These are phyloP conservation scores for Saprolegnia diclina DNA, from an alignment of 352 stramenopile genomes.

Conservation along the genomic window DNA sequence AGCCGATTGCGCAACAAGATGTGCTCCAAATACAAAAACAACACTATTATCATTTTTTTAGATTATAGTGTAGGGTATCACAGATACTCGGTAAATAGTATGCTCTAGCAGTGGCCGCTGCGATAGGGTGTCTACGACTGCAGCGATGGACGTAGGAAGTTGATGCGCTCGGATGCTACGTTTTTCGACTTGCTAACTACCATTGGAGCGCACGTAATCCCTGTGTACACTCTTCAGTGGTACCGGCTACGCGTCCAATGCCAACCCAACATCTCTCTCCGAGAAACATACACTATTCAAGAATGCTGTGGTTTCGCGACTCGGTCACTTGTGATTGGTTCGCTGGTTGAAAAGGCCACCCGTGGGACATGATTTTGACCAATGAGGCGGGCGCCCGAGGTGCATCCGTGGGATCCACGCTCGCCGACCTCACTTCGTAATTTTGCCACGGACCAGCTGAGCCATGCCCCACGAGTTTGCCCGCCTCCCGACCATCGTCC, in stretches of 20 bases:
- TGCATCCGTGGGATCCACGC: background rate
- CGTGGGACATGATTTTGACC: background rate
- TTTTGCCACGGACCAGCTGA: background rate
- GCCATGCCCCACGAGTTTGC: conserved; percentile 38
- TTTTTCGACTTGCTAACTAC: too few species aligned
- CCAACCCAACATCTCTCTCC: too few species aligned
- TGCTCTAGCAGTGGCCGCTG: too few species aligned
- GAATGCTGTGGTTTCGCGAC: background rate
- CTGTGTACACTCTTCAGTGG: too few species aligned
- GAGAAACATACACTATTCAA: background rate
- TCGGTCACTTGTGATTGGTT: background rate
- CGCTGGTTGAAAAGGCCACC: background rate
- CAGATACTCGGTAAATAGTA: background rate
- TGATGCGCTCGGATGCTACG: too few species aligned
- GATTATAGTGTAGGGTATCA: background rate
- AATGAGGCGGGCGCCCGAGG: background rate
- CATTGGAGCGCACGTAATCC: too few species aligned
- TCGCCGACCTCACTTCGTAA: background rate
- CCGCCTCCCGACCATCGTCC: conserved; percentile 51
- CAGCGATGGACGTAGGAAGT: too few species aligned
- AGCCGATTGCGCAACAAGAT: background rate
- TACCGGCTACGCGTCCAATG: too few species aligned
- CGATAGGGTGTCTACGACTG: too few species aligned
- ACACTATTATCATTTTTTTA: background rate
- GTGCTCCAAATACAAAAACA: background rate